Base-by-base conservation (phyloP, 1,284 basidiomycete species). In the Ganoderma lingzhi region DNA sequence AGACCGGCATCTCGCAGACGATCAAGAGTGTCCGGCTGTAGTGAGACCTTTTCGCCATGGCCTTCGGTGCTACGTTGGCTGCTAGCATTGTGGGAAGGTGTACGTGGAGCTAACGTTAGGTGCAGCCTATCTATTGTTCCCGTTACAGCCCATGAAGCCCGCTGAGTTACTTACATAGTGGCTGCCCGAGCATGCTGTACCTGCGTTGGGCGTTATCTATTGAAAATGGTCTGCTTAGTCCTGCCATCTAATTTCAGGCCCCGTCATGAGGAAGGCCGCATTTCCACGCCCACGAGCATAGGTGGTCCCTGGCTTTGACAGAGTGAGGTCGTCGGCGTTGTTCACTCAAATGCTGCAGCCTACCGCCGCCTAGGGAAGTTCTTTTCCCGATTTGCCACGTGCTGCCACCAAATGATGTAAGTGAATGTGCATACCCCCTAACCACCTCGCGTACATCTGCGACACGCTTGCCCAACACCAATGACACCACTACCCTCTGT, bases 1-100 rank as follows among this genome's bases (percentile, higher is more conserved):
- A 84, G 79, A 86, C 89, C 63, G 96, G 96, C 86, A 97, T 98
- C 77, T 91, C 91, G 69, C 93, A 91, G 75, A 92, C 95, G 44
- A 86, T 95, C 84, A 97, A 97, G 86, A 93, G 93, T 80, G 86
- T 94, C 74, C 89, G 88, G 76, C 84, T 93, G 76, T 82, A 61
- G 53, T 35, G 28, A 32, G 30, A 17, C 30, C 19, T 56, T 56
- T 51, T 51, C 48, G 48, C 48, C 19, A 8, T 23, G 45, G 45
- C 19, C 45, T 48, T 23, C 48, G 23, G 48, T 28, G 23, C 48
- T 51, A 23, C 48, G 48, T 9, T 28, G 48, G 10, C 19, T 12
- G 4, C 48, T 51, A 9, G 23, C 23, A 12, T 51, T 23, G 48
- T n/a, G 9, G 45, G 19, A 8, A n/a, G 19, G 45, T 28, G 48